phyloP scores from a whole-genome alignment of 768 basidiomycete genomes.

The Amanita brunnescens region DNA sequence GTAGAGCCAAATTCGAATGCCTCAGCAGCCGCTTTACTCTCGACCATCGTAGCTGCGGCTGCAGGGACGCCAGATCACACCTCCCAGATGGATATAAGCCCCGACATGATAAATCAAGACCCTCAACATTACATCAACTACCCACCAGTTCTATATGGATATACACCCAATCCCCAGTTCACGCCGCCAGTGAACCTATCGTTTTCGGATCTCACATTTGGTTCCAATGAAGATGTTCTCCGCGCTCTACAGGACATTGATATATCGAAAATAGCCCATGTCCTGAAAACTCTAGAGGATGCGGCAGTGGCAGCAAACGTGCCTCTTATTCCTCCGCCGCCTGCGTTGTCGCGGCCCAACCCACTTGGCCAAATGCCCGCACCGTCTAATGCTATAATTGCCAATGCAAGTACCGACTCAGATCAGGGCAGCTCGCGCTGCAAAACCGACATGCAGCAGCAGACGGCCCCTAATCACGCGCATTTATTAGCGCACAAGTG shows the following conservation, averaged over 20 bases:
- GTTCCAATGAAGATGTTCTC: slow-evolving; percentile 66
- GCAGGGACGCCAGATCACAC: slow-evolving; percentile 34
- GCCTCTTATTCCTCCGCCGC: slow-evolving; percentile 16
- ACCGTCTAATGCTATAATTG: slow-evolving; percentile 34
- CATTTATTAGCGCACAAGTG: slow-evolving; percentile 71
- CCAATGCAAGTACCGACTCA: slow-evolving; percentile 30
- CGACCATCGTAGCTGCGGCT: slow-evolving; percentile 58
- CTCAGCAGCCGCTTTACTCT: slow-evolving; percentile 50
- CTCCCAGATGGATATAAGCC: not conserved
- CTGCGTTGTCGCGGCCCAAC: slow-evolving; percentile 20
- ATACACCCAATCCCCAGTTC: slow-evolving; percentile 12
- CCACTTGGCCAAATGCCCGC: slow-evolving; percentile 33
- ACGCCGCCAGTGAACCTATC: slow-evolving; percentile 11
- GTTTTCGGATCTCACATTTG: slow-evolving; percentile 32
- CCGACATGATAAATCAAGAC: slow-evolving; percentile 7
- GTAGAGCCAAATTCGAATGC: slow-evolving; percentile 21
- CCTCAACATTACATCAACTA: slow-evolving; percentile 18
- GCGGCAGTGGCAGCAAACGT: slow-evolving; percentile 37
- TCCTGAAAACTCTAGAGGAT: slow-evolving; percentile 57
- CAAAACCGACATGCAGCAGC: slow-evolving; percentile 25
- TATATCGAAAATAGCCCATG: slow-evolving; percentile 58
- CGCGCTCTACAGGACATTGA: slow-evolving; percentile 69
- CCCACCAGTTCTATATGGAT: slow-evolving; percentile 3
- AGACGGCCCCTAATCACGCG: slow-evolving; percentile 48
- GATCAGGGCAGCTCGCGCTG: not conserved